These are phyloP conservation scores for Plasmodium fragile DNA, from an alignment of 169 alveolate species.

Conservation along the genomic window DNA sequence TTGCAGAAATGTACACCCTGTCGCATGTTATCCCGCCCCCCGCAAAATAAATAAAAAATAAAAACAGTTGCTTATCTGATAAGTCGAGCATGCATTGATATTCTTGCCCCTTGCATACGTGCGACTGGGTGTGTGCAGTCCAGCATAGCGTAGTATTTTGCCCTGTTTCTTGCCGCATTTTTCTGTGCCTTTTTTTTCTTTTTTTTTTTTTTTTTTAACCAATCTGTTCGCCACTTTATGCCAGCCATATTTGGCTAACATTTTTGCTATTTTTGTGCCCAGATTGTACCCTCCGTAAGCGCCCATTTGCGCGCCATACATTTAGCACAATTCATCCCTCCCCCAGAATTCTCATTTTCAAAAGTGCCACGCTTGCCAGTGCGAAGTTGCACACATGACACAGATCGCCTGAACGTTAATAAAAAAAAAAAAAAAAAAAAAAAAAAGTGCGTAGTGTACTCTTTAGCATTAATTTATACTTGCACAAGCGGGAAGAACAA, in stretches of 20 bases:
- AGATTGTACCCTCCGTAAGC: no score
- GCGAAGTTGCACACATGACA: not conserved
- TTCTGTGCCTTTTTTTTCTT: not conserved
- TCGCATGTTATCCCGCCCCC: not conserved
- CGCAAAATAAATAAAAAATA: not conserved
- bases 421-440: not conserved
- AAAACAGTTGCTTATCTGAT: not conserved
- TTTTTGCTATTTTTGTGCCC: no score
- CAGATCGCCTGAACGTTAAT: not conserved
- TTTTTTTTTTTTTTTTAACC: no score
- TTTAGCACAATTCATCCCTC: not conserved
- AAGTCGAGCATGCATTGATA: not conserved
- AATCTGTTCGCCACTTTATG: no score
- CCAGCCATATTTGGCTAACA: no score
- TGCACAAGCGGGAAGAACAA: not conserved
- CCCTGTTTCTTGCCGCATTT: not conserved
- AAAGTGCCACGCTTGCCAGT: not conserved
- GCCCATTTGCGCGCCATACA: not conserved
- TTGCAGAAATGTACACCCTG: not conserved
- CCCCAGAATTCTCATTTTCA: not conserved
- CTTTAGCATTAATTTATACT: not conserved
- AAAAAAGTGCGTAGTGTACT: not conserved
- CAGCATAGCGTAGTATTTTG: not conserved
- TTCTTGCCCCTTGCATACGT: not conserved
- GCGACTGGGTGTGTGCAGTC: not conserved